Conservation (phyloP, 352 stramenopile genomes). For the Elongisporangium prolatum region DNA sequence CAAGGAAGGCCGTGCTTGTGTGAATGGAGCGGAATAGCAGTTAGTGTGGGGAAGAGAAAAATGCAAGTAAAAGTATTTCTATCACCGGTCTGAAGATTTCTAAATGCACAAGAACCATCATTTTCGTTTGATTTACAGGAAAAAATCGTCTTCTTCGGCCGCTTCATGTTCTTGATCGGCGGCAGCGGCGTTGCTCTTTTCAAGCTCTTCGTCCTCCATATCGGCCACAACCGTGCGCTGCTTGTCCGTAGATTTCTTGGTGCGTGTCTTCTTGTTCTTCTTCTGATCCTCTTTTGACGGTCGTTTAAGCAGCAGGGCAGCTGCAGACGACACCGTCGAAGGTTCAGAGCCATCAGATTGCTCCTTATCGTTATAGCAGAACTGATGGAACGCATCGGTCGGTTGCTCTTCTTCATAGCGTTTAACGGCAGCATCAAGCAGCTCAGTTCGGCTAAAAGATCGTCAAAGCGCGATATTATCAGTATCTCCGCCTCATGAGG, state of each 20-base stretch:
- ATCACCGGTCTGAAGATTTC: neutral
- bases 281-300: constrained; percentile 65
- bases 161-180: constrained; percentile 53
- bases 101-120: neutral
- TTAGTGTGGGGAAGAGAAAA: neutral
- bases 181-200: constrained; percentile 21
- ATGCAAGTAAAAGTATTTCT: neutral
- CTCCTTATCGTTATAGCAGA: constrained; percentile 63
- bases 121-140: neutral
- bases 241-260: constrained; percentile 41
- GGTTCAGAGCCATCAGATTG: constrained; percentile 10
- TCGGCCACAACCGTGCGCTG: constrained; percentile 2
- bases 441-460: constrained; percentile 28
- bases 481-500: neutral
- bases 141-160: constrained; percentile 10
- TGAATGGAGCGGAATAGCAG: neutral
- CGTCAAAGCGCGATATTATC: neutral
- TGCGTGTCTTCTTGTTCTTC: constrained; percentile 55
- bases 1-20: neutral
- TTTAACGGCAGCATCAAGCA: constrained; percentile 37
- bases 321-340: constrained; percentile 14
- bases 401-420: constrained; percentile 58
- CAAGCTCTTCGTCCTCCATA: constrained; percentile 5
- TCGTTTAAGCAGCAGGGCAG: constrained; percentile 58
- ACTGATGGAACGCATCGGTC: constrained; percentile 61